Base-by-base conservation (phyloP, 2,329 filamentous ascomycete species). In the Waltergamsia citrina region DNA sequence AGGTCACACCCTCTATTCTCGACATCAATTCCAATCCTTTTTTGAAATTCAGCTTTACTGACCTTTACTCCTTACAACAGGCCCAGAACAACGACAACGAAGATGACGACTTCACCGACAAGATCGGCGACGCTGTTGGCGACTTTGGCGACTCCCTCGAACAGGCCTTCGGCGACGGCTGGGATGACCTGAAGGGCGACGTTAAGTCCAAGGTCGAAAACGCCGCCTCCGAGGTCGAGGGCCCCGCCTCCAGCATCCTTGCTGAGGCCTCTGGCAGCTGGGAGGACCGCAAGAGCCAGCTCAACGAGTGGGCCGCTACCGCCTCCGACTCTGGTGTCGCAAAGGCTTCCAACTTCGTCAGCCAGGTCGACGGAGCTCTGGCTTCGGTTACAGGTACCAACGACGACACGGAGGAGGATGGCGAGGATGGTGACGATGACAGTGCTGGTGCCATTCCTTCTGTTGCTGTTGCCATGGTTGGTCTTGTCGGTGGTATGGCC, bases 401-500 rank as follows among this genome's bases (percentile, higher is more conserved):
- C 12, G 42, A 35, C n/a, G 34, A 25, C 35, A 35, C 36, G 32
- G 41, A 43, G 15, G 36, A 41, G 14, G 18, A 23, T 19, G 15
- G 40, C 37, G 29, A 43, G 14, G 39, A 34, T 33, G 41, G 44
- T 16, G 37, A 42, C 17, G 27, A 32, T 20, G 35, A 35, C 35
- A 42, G 42, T 7, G 54, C 55, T 6, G 53, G 48, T 31, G 48
- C 57, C 29, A 45, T 48, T 36, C 56, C 54, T 40, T 66, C 62
- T 12, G 65, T 53, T 19, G 62, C 56, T 19, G 43, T 67, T 27
- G 64, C 58, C 15, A 49, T 69, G 30, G 64, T 64, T 21, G 65
- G 63, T 17, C 52, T 69, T 38, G 49, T 68, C 32, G 66, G 64
- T 17, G 66, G 64, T 43, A 63, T 60, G 4, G 66, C 62, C 33